Base-by-base conservation (phyloP, 805 yeast genomes). In the Teunomyces pallodes region DNA sequence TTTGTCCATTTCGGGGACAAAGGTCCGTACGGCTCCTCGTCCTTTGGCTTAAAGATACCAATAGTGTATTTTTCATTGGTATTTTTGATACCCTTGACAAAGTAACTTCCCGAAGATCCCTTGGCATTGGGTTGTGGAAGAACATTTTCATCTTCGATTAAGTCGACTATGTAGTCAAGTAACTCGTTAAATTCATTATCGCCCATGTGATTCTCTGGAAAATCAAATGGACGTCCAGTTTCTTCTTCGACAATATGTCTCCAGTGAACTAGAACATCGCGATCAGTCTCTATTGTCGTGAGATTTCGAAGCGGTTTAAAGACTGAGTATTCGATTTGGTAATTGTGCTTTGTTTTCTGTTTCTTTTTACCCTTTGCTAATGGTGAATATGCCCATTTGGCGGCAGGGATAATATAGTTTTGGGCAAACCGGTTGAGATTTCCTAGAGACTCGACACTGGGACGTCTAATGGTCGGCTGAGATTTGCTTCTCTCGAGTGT, bases 11-110 rank as follows among this genome's bases (percentile, higher is more conserved):
- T 86, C 1, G 91, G 90, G 3, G 87, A 81, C 45, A 86, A 58
- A 1, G 90, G 88, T 0, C 90, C 91, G 58, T 86, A 86, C 0
- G 90, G 91, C 55, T 86, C 90, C 61, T 86, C 91, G 62, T 85
- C 90, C 58, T 84, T 84, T 4, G 91, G 91, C 60, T 86, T 86
- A 70, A 86, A 86, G 2, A 86, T 82, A 0, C 84, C 90, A 12
- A 75, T 75, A 9, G 24, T 14, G 9, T 36, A 28, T 14, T 20
- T 20, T 9, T 20, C 27, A 33, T 24, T 14, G 35, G n/a, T 16
- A 5, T n/a, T 10, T 12, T 41, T 41, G 17, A 13, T n/a, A 30
- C 65, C 62, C 1, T 51, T 29, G 1, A 84, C 69, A 59, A 85
- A 86, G 58, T 85, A 85, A 46, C 86, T 80, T 1, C 91, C 91